phyloP scores from a whole-genome alignment of 202 grass and related monocot genomes.

The Alloteropsis angusta region DNA sequence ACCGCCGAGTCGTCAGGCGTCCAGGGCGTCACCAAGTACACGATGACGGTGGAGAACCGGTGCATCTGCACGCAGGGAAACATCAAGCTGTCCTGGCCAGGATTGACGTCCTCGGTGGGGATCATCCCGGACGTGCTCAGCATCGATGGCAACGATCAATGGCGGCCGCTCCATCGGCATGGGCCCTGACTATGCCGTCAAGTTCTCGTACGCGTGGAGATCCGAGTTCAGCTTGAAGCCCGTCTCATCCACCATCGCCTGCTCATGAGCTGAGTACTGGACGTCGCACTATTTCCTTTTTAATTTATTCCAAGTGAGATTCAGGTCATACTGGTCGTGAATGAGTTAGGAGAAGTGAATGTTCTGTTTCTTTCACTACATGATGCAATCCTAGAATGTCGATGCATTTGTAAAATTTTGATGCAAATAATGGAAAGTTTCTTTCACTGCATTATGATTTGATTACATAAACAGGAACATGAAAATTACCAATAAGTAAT shows the following conservation, averaged over 20 bases:
- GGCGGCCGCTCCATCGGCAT: neutral
- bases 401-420: too few species aligned
- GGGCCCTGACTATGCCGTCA: neutral
- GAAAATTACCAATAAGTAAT: too few species aligned
- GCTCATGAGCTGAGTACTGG: neutral
- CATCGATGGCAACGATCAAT: neutral
- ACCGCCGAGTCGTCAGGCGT: accelerated
- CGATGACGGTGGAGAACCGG: neutral
- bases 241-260: neutral
- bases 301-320: too few species aligned
- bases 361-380: too few species aligned
- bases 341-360: too few species aligned
- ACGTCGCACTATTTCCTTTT: too few species aligned
- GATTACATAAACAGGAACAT: too few species aligned
- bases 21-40: neutral
- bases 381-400: too few species aligned
- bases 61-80: slow-evolving; percentile 2
- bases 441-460: too few species aligned
- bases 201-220: neutral
- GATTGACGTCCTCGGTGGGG: neutral
- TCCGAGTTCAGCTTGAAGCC: neutral
- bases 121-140: neutral
- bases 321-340: too few species aligned
- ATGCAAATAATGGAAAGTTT: too few species aligned
- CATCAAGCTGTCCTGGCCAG: neutral